A percentile compares a stretch with the other conserved stretches of the same genome.
Evolutionary conservation across 495 filamentous ascomycete genomes (phyloP).

Genomic region (Platismatia glauca): DNA sequence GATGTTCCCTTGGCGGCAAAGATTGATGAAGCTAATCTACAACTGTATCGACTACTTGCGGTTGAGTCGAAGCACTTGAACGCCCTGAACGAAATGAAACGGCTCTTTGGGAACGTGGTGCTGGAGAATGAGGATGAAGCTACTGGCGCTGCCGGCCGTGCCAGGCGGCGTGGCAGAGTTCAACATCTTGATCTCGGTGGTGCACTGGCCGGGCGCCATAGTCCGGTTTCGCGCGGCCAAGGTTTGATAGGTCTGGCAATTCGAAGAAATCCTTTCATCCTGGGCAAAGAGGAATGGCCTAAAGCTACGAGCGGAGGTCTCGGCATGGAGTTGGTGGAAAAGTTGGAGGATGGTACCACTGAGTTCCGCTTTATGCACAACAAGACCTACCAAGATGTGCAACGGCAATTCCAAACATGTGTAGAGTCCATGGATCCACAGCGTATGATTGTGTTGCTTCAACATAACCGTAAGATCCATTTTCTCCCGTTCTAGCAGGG

Average conservation of each 20-base stretch:
- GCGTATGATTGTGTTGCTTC: slow-evolving; percentile 53
- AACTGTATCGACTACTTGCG: slow-evolving; percentile 47
- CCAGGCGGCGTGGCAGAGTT: slow-evolving; percentile 44
- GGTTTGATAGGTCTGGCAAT: slow-evolving; percentile 60
- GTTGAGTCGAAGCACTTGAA: slow-evolving; percentile 77
- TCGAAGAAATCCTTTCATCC: slow-evolving; percentile 73
- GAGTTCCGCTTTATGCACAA: slow-evolving; percentile 73
- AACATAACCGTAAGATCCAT: slow-evolving; percentile 46
- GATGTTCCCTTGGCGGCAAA: background rate
- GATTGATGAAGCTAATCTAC: slow-evolving; percentile 18
- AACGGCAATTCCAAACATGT: slow-evolving; percentile 64
- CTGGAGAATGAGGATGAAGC: slow-evolving; percentile 50
- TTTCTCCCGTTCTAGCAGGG: background rate
- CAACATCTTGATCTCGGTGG: slow-evolving; percentile 59
- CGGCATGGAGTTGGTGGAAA: slow-evolving; percentile 66
- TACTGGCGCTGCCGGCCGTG: slow-evolving; percentile 26
- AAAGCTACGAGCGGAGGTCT: slow-evolving; percentile 69
- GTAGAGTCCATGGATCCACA: slow-evolving; percentile 79
- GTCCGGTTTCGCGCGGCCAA: slow-evolving; percentile 46
- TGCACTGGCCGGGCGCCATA: slow-evolving; percentile 54
- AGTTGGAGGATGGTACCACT: slow-evolving; percentile 40
- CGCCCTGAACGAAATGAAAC: slow-evolving; percentile 85
- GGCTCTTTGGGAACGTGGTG: slow-evolving; percentile 76
- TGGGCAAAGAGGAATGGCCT: slow-evolving; percentile 89
- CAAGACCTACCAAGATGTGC: slow-evolving; percentile 62